Conservation (phyloP, 257 asterid genomes). For the Solanum megistacrolobum region DNA sequence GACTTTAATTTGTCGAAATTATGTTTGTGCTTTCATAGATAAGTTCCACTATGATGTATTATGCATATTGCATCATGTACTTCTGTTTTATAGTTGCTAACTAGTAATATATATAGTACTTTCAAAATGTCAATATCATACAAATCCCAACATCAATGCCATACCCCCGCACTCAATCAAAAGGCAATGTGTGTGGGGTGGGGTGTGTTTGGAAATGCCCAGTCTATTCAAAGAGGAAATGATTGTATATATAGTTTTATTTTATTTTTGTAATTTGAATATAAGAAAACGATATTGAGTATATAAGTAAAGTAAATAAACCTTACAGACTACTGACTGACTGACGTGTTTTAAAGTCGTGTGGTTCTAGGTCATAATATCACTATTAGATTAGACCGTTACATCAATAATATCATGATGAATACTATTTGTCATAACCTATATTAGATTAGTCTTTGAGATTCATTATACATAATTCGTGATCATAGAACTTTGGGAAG, state of each 20-base stretch:
- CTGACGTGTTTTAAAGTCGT: neutral
- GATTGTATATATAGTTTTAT: neutral
- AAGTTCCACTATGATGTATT: conserved; percentile 8
- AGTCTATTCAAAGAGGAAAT: neutral
- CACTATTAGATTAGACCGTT: neutral
- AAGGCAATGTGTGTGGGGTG: neutral
- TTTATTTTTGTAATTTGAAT: too few species aligned
- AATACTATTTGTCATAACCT: neutral
- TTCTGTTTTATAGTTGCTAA: neutral
- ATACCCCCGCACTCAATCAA: neutral
- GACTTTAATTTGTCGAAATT: neutral
- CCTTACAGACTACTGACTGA: too few species aligned
- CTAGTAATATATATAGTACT: neutral
- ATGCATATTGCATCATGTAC: neutral
- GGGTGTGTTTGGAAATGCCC: neutral
- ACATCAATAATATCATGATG: neutral
- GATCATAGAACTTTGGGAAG: neutral
- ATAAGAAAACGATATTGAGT: too few species aligned
- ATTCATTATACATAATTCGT: neutral
- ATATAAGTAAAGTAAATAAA: too few species aligned
- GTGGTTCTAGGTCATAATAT: too few species aligned
- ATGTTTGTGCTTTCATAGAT: conserved; percentile 6
- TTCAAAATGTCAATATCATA: neutral
- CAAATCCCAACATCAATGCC: neutral
- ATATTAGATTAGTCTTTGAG: neutral